A percentile compares a stretch with the other conserved stretches of the same genome.
Evolutionary conservation across 1,139 yeast genomes (phyloP).

Genomic region (Scheffersomyces parashehatae): DNA sequence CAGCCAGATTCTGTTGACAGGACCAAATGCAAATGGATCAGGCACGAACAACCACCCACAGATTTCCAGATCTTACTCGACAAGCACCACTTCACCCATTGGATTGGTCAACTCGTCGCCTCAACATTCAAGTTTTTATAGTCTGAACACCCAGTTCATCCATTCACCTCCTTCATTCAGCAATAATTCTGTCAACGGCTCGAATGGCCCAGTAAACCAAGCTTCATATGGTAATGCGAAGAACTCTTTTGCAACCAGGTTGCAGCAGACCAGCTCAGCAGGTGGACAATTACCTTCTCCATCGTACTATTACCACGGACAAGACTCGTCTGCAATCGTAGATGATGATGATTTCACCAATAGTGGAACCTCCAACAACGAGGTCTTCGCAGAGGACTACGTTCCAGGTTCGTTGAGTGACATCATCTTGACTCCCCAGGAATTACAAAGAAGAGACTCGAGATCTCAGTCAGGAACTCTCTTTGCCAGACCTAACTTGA

Average conservation of each 20-base stretch:
- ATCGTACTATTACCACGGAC: conserved; percentile 4
- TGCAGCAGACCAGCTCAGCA: conserved; percentile 11
- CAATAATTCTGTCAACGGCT: neutral
- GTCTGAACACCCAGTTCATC: conserved; percentile 1
- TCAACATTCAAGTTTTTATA: neutral
- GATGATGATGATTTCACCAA: conserved; percentile 19
- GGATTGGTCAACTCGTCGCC: conserved; percentile 1
- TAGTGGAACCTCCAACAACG: conserved; percentile 16
- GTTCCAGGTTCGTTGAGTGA: conserved; percentile 77
- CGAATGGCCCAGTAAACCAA: no score
- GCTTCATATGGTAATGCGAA: neutral
- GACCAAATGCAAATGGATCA: neutral
- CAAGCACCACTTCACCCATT: neutral
- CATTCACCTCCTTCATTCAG: conserved; percentile 8
- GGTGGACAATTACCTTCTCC: conserved; percentile 8
- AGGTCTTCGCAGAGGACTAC: conserved; percentile 63
- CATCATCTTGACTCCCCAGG: conserved; percentile 73
- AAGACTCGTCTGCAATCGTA: conserved; percentile 16
- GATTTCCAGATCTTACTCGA: neutral
- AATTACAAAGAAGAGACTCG: conserved; percentile 64
- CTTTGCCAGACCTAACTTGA: conserved; percentile 35
- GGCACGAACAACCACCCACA: neutral
- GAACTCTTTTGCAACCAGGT: conserved; percentile 4
- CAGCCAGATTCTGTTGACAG: neutral
- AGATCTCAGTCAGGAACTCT: conserved; percentile 52